These are phyloP conservation scores for Tylopilus sp. DNA, from an alignment of 768 basidiomycete genomes.

Conservation along the genomic window DNA sequence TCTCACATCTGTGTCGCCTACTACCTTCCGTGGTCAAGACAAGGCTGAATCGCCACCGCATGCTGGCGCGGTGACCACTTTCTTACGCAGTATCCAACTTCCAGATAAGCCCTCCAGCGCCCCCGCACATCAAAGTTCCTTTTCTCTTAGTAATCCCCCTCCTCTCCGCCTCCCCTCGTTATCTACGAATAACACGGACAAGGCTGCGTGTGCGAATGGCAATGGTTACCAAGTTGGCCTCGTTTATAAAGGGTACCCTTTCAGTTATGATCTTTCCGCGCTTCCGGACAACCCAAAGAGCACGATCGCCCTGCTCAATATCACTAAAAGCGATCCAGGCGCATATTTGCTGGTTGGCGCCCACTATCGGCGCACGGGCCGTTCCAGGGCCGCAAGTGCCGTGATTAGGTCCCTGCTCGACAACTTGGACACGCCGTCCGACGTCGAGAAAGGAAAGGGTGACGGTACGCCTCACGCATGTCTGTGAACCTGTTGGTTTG, in stretches of 20 bases:
- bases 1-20: constrained; percentile 4
- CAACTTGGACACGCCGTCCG: constrained; percentile 4
- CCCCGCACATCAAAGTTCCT: constrained; percentile 11
- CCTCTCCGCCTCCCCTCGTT: constrained; percentile 11
- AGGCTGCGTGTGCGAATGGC: not conserved
- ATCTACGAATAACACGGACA: constrained; percentile 6
- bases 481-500: constrained; percentile 11
- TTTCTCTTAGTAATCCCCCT: constrained; percentile 2
- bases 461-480: constrained; percentile 25
- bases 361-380: constrained; percentile 34
- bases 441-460: constrained; percentile 17
- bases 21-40: not conserved
- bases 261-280: constrained; percentile 25
- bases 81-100: constrained; percentile 25
- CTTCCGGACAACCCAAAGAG: constrained; percentile 31
- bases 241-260: constrained; percentile 26
- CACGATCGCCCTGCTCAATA: constrained; percentile 23
- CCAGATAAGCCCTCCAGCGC: constrained; percentile 13
- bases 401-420: constrained; percentile 27
- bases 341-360: constrained; percentile 30
- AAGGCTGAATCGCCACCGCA: constrained; percentile 11
- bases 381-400: constrained; percentile 27
- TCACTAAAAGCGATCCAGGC: constrained; percentile 31
- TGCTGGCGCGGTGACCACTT: constrained; percentile 20
- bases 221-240: constrained; percentile 22